Base-by-base conservation (phyloP, 2,329 filamentous ascomycete species). In the Penicillium concentricum region DNA sequence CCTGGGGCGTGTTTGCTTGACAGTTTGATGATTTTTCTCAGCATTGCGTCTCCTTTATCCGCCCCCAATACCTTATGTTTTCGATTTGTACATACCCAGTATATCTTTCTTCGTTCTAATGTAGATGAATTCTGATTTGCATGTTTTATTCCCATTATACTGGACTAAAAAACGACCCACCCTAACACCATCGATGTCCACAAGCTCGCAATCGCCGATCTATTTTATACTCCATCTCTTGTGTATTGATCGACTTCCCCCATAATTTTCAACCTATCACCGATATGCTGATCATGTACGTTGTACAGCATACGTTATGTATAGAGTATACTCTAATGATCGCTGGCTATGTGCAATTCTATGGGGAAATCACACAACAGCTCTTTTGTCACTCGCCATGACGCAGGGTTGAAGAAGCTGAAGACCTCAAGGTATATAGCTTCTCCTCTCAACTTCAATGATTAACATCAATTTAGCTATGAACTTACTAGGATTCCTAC, bases 281-380 rank as follows among this genome's bases (percentile, higher is more conserved):
- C 26, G 9, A 22, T 22, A 30, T 16, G 35, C 12, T 13, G 46
- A 50, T 30, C 47, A 50, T 44, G 3, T 37, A n/a, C 42, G 7
- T 30, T 20, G n/a, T 38, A 49, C 24, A n/a, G 24, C 24, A 22
- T 20, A 26, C 22, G n/a, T 32, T 12, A 32, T 13, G 30, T 13
- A 32, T 5, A 5, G 15, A 32, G 15, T 20, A 32, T 26, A 22
- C 4, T 20, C 7, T 12, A 24, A 48, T 37, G 46, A 62, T 61
- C 56, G 42, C 24, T 26, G 24, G 24, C 24, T 54, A 57, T 60
- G 26, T 45, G 62, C 57, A 57, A 65, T 66, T 35, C 35, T 51
- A 57, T 55, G 57, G 64, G 58, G 54, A 58, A 50, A 66, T 67
- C 61, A 67, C 44, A 56, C 30, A 30, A 49, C 8, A 18, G 5